Evolutionary conservation across 331 rosid species (phyloP).

Genomic region (Cucumis variabilis): DNA sequence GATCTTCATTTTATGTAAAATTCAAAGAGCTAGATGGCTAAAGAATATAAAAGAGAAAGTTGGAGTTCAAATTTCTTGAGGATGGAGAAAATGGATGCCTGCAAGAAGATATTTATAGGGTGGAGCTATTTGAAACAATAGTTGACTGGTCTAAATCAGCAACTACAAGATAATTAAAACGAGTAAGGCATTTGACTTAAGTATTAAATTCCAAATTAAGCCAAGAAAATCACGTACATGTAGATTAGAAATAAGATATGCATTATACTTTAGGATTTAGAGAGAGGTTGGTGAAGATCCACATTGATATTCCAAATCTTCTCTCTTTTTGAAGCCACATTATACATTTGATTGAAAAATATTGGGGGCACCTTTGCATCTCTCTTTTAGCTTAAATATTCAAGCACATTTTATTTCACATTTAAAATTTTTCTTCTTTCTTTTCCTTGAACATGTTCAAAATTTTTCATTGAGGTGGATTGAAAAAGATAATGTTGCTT

Average conservation of each 20-base stretch:
- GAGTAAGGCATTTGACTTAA: neutral
- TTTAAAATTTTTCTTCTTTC: no score
- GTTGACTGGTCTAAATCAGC: conserved; percentile 29
- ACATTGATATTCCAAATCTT: conserved; percentile 9
- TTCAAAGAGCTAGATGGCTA: neutral
- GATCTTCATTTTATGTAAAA: neutral
- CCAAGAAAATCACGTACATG: neutral
- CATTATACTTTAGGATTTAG: conserved; percentile 11
- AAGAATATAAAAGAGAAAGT: neutral
- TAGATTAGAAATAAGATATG: neutral
- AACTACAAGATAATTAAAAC: neutral
- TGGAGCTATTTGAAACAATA: neutral
- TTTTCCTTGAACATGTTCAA: no score
- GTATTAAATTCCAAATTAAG: neutral
- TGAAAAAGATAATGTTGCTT: no score
- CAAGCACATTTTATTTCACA: neutral
- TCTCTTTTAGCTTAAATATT: no score
- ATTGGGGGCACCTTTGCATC: no score
- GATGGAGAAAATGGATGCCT: conserved; percentile 6
- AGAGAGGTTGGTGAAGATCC: conserved; percentile 7
- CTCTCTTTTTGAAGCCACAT: neutral
- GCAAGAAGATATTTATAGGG: conserved; percentile 5
- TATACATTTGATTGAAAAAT: neutral
- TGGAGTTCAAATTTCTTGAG: neutral
- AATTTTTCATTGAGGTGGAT: no score